Percentiles rank a stretch among this genome's conserved stretches.
These are phyloP conservation scores for Eucalyptus shirleyi DNA, from an alignment of 345 rosid genomes.

Conservation along the genomic window DNA sequence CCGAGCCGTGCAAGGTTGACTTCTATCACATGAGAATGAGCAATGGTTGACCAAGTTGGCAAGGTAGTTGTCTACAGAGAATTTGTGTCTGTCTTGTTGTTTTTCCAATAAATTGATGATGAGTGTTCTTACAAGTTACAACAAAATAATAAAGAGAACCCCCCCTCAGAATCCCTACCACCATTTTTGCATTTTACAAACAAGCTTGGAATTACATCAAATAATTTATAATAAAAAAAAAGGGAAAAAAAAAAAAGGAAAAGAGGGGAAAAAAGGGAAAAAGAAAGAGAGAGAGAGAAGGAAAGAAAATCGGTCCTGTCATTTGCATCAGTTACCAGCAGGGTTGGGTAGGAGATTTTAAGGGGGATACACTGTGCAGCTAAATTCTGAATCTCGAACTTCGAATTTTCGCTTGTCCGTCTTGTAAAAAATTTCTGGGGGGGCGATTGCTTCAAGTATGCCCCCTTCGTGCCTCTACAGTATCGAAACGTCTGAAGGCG, in stretches of 20 bases:
- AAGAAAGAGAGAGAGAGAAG: not conserved
- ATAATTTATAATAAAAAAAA: not conserved
- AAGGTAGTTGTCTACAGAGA: not conserved
- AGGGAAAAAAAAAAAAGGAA: rapidly evolving
- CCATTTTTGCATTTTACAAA: not conserved
- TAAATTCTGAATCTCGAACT: not conserved
- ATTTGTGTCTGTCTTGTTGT: not conserved
- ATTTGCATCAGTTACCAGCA: not conserved
- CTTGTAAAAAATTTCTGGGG: not conserved
- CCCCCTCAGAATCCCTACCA: not conserved
- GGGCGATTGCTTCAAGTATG: not conserved
- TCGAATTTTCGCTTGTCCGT: not conserved
- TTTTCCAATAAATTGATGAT: not conserved
- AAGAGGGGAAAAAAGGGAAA: not conserved
- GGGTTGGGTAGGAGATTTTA: not conserved
- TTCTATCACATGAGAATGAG: not conserved
- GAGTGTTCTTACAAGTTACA: not conserved
- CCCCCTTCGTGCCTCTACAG: constrained; percentile 1
- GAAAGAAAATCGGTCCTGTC: not conserved
- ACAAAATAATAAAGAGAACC: not conserved
- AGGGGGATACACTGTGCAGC: not conserved
- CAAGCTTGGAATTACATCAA: not conserved
- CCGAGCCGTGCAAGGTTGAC: not conserved
- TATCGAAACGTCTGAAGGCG: not conserved
- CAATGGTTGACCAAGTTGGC: not conserved